phyloP scores from a whole-genome alignment of 805 yeast species.

The Wickerhamiella kazuoi region DNA sequence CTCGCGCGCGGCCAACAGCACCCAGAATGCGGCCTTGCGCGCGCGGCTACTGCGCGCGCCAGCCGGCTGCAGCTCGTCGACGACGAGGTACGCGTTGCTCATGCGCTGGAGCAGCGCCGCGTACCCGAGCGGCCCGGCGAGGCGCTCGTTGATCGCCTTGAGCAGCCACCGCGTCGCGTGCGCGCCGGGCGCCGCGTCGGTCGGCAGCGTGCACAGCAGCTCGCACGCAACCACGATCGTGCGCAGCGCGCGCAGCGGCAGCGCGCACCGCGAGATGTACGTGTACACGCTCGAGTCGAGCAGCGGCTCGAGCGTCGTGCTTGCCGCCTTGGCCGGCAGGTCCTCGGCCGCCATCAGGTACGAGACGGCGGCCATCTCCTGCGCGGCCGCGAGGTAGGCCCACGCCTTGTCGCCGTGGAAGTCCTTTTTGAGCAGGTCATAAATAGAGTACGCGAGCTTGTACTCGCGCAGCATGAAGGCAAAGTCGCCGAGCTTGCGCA shows the following conservation, averaged over 20 bases:
- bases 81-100: conserved; percentile 31
- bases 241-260: conserved; percentile 54
- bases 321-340: conserved; percentile 28
- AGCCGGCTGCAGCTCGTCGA: conserved; percentile 12
- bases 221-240: conserved; percentile 53
- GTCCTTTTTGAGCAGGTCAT: conserved; percentile 68
- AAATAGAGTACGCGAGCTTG: conserved; percentile 63
- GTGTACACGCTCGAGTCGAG: conserved; percentile 61
- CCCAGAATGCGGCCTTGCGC: conserved; percentile 67
- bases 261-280: conserved; percentile 50
- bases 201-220: conserved; percentile 31
- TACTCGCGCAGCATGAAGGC: conserved; percentile 80
- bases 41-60: conserved; percentile 28
- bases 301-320: conserved; percentile 39
- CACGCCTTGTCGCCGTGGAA: conserved; percentile 63
- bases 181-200: conserved; percentile 27
- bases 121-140: conserved; percentile 27
- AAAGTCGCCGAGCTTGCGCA: conserved; percentile 83
- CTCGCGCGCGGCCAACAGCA: conserved; percentile 52
- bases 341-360: conserved; percentile 35
- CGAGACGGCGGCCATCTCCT: conserved; percentile 71
- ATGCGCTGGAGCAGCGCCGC: conserved; percentile 37
- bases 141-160: conserved; percentile 25
- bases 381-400: conserved; percentile 63
- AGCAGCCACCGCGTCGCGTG: conserved; percentile 31